phyloP scores from a whole-genome alignment of 2,329 filamentous ascomycete genomes.

The Monosporascus sp. region DNA sequence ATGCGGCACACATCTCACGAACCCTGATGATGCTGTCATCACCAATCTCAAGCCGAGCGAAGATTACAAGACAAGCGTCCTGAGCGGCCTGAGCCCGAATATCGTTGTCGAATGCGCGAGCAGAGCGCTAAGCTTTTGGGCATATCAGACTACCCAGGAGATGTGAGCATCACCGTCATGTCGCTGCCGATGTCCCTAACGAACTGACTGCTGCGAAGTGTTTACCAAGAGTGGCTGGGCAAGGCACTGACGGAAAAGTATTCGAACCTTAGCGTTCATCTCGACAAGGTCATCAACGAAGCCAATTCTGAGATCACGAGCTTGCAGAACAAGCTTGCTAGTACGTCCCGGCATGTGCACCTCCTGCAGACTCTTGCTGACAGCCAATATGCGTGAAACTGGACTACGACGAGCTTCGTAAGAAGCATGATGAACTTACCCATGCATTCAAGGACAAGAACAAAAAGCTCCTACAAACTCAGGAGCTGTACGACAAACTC shows the following conservation, averaged over 20 bases:
- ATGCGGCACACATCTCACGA: constrained; percentile 62
- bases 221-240: constrained; percentile 72
- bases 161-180: constrained; percentile 49
- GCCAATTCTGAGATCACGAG: constrained; percentile 67
- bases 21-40: constrained; percentile 69
- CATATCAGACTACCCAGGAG: constrained; percentile 79
- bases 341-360: constrained; percentile 35
- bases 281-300: constrained; percentile 70
- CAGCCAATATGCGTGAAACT: constrained; percentile 43
- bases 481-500: constrained; percentile 58
- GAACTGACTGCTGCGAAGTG: constrained; percentile 35
- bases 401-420: constrained; percentile 58
- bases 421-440: constrained; percentile 68
- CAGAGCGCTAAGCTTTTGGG: constrained; percentile 76
- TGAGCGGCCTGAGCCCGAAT: constrained; percentile 76
- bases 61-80: constrained; percentile 82
- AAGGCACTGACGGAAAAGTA: constrained; percentile 72
- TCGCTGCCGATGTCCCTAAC: neutral
- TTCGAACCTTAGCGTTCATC: constrained; percentile 53
- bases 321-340: constrained; percentile 59
- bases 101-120: constrained; percentile 84
- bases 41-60: constrained; percentile 73
- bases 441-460: constrained; percentile 65
- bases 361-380: constrained; percentile 7
- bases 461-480: constrained; percentile 62